phyloP scores from a whole-genome alignment of 83 land plant genomes.

The Diphasiastrum complanatum region DNA sequence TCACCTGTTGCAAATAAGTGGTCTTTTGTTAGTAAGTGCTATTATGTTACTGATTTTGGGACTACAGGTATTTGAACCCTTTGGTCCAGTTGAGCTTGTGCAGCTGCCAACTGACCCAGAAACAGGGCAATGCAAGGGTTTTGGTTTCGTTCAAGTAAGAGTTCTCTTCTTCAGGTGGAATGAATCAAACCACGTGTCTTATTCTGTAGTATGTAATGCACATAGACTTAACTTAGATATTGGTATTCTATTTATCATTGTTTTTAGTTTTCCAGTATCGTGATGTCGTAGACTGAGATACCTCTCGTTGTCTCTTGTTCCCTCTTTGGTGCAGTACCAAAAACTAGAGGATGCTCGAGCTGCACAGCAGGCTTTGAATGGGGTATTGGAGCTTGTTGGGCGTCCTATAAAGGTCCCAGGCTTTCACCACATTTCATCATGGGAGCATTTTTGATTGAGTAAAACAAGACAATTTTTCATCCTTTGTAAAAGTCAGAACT shows the following conservation, averaged over 20 bases:
- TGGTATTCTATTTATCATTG: neutral
- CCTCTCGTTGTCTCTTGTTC: neutral
- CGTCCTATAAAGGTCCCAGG: slow-evolving; percentile 65
- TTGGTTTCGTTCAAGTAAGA: slow-evolving; percentile 87
- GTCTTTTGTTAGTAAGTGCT: neutral
- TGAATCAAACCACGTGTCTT: no score
- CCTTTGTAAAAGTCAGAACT: no score
- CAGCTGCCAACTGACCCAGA: slow-evolving; percentile 87
- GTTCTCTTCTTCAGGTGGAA: neutral
- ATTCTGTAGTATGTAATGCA: neutral
- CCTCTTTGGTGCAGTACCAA: slow-evolving; percentile 51
- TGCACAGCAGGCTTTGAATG: slow-evolving; percentile 79
- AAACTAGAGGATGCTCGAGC: slow-evolving; percentile 89
- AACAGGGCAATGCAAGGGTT: slow-evolving; percentile 97
- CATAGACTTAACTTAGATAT: neutral
- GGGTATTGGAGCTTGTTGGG: slow-evolving; percentile 86
- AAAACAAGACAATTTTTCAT: no score
- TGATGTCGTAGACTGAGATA: neutral
- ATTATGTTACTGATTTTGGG: neutral
- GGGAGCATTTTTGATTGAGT: no score
- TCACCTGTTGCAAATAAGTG: no score
- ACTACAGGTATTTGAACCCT: slow-evolving; percentile 89
- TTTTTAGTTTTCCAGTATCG: neutral
- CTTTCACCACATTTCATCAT: neutral
- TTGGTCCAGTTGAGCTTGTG: slow-evolving; percentile 94